These are phyloP conservation scores for Collariella sp. DNA, from an alignment of 495 filamentous ascomycete genomes.

Conservation along the genomic window DNA sequence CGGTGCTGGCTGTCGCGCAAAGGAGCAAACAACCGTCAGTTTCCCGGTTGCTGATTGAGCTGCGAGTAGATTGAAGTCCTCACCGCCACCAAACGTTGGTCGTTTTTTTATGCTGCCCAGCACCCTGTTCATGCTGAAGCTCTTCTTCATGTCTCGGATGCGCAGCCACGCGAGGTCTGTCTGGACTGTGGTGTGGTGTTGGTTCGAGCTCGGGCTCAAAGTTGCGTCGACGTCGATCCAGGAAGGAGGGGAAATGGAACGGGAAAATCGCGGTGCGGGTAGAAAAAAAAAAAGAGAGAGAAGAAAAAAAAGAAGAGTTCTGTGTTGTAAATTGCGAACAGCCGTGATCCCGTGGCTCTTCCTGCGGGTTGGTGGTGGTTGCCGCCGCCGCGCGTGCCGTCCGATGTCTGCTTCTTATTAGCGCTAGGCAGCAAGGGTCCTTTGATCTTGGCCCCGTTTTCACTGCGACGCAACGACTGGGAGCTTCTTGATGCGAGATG, in stretches of 20 bases:
- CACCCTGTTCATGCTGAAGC: conserved; percentile 48
- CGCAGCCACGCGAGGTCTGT: not conserved
- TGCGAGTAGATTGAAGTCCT: not conserved
- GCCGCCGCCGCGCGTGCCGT: not conserved
- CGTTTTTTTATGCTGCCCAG: conserved; percentile 44
- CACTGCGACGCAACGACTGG: not conserved
- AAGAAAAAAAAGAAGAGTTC: not conserved
- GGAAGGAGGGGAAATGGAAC: too few species aligned
- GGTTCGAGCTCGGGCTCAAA: not conserved
- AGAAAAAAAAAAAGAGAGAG: not conserved
- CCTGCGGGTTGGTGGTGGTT: not conserved
- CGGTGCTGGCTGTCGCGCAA: conserved; percentile 12
- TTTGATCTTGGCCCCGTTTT: conserved; percentile 1
- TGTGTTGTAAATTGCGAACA: conserved; percentile 1
- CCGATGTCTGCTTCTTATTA: too few species aligned
- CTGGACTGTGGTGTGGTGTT: not conserved
- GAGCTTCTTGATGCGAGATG: too few species aligned
- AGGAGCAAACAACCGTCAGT: not conserved
- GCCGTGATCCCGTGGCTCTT: not conserved
- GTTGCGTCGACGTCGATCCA: not conserved
- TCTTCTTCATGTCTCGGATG: conserved; percentile 33
- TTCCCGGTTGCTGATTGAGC: not conserved
- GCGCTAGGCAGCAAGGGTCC: conserved; percentile 11
- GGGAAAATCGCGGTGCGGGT: not conserved
- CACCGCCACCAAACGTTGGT: conserved; percentile 27